Conservation (phyloP, 768 basidiomycete species). For the Boletus eberwhitei region DNA sequence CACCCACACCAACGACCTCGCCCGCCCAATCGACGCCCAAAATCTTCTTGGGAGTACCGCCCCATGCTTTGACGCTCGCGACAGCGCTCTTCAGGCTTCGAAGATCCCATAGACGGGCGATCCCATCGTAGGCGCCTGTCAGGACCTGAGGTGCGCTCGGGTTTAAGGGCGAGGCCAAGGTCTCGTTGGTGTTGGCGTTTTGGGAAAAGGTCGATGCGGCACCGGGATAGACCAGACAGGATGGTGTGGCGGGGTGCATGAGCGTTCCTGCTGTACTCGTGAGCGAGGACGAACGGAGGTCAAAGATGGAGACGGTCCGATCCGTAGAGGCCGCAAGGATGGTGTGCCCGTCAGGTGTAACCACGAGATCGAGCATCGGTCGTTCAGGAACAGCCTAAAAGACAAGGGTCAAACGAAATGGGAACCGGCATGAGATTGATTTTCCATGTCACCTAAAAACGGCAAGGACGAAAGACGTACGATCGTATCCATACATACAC, state of each 20-base stretch:
- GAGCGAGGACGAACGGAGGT: not conserved
- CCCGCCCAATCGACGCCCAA: constrained; percentile 55
- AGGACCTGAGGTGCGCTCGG: constrained; percentile 47
- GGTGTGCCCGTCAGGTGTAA: constrained; percentile 24
- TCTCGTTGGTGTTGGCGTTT: not conserved
- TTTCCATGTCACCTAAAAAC: not conserved
- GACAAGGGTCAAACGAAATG: not conserved
- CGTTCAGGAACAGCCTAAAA: constrained; percentile 64
- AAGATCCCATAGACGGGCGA: constrained; percentile 76
- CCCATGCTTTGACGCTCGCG: constrained; percentile 60
- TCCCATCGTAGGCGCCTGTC: constrained; percentile 76
- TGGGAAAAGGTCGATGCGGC: not conserved
- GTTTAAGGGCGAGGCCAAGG: not conserved
- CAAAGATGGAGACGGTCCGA: not conserved
- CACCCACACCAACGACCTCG: constrained; percentile 50
- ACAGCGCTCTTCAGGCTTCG: constrained; percentile 65
- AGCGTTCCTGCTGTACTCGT: not conserved
- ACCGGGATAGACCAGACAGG: not conserved
- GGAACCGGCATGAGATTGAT: not conserved
- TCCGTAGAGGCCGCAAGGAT: not conserved
- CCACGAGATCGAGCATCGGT: constrained; percentile 65
- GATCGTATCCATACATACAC: constrained; percentile 66
- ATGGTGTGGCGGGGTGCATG: not conserved
- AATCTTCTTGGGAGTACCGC: constrained; percentile 49
- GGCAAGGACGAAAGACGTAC: constrained; percentile 33